Percentiles rank a stretch among this genome's conserved stretches.
Conservation (phyloP, 1,284 basidiomycete species). For the Puccinia novopanici region DNA sequence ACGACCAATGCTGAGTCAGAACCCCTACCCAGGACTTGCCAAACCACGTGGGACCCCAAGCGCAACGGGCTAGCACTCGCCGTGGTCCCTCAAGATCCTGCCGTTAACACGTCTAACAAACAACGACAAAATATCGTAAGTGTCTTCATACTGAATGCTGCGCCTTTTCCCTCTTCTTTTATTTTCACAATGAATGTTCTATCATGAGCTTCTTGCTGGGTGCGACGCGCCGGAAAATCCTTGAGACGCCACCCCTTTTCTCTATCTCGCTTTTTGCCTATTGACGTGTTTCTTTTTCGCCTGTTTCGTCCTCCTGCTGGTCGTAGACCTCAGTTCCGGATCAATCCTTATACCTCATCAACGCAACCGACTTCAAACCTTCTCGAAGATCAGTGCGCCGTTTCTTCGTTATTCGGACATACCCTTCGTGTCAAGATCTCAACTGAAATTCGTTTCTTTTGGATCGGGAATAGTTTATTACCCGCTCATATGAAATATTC, state of each 20-base stretch:
- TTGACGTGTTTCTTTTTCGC: not conserved
- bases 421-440: not conserved
- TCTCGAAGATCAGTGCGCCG: slow-evolving; percentile 37
- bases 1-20: slow-evolving; percentile 1
- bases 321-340: slow-evolving; percentile 43
- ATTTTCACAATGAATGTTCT: not conserved
- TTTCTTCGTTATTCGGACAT: not conserved
- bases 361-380: slow-evolving; percentile 25
- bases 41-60: slow-evolving; percentile 44
- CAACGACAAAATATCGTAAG: slow-evolving; percentile 8
- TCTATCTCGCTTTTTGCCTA: not conserved
- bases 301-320: not conserved
- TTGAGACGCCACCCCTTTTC: not conserved
- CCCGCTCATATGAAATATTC: slow-evolving; percentile 45
- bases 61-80: slow-evolving; percentile 34
- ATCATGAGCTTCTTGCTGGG: not conserved
- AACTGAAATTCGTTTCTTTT: slow-evolving; percentile 12
- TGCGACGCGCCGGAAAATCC: not conserved
- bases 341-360: slow-evolving; percentile 46
- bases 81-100: slow-evolving; percentile 21
- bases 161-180: not conserved
- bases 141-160: not conserved
- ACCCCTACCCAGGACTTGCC: slow-evolving; percentile 19
- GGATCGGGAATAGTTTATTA: slow-evolving; percentile 25
- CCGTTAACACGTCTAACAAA: not conserved